Base-by-base conservation (phyloP, 2,329 filamentous ascomycete species). In the Cercospora brassicicola region DNA sequence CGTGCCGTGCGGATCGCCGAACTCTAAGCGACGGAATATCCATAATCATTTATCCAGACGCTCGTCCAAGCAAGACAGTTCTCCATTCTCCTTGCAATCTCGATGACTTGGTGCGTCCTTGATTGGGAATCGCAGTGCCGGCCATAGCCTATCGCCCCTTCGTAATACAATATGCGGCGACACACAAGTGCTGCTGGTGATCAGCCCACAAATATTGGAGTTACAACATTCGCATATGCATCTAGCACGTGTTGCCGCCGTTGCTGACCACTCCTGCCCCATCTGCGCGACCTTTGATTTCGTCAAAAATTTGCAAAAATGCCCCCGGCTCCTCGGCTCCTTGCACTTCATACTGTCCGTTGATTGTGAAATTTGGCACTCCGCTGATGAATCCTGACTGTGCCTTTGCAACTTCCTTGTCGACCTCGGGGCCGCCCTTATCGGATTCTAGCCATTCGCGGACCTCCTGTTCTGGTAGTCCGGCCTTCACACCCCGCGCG, bases 351-450 rank as follows among this genome's bases (percentile, higher is more conserved):
- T 88, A 90, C 72, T 82, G 83, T 1, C 83, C 89, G 74, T 94
- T 90, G 70, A 95, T 86, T 11, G 88, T 88, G 77, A 92, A 94
- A 77, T 91, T 87, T 6, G 92, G 91, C 69, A 95, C 92, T 0
- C 91, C 91, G 64, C 80, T 84, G 45, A 94, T 84, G 64, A 83
- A 82, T 74, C 85, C 82, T 67, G 74, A 73, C 68, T 80, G 75
- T 61, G 83, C 78, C 76, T 79, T 75, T 78, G 75, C 73, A 11
- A 84, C 82, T 73, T 84, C 83, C 68, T 79, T 80, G 77, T 83
- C 82, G 36, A 83, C 81, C 72, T 81, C 78, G 30, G 78, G 69
- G 18, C 84, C 79, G 20, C 82, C 82, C 67, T 81, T 81, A 2
- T 78, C 83, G 56, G 73, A 76, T 30, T 78, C 75, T 72, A 84